Base-by-base conservation (phyloP, 2,329 filamentous ascomycete genomes). In the Penicillium sclerotiorum region DNA sequence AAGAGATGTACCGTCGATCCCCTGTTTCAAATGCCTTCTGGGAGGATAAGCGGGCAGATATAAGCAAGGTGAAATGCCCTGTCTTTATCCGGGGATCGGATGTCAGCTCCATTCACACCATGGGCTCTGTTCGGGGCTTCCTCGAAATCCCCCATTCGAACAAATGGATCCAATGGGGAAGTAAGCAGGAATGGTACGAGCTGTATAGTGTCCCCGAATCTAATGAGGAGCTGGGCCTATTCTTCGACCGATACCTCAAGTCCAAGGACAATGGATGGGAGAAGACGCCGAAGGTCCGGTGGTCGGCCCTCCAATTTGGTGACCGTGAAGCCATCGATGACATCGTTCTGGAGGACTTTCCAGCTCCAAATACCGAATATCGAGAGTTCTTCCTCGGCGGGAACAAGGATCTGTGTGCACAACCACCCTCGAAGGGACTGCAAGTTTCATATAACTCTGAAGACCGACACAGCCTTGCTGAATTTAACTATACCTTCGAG, bases 231-330 rank as follows among this genome's bases (percentile, higher is more conserved):
- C 62, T 79, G 1, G 56, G 60, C 8, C 21, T 17, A 25, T 80
- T 76, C 62, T 79, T 79, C 47, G 76, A 79, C 45, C 60, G 58
- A 3, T 80, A 73, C 49, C 63, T 79, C 9, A 75, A 72, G 35
- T 72, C 63, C 0, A 61, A 64, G 1, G 49, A 73, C 0, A 80
- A 80, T 45, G 73, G 59, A 9, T 80, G 74, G 75, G 73, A 77
- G 52, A 65, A 71, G 39, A 80, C 75, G 0, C 74, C 77, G 1
- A 67, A 66, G 28, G 73, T 80, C 5, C 69, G 76, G 5, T 73
- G 68, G 64, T 71, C 74, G 2, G 63, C 69, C 0, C 58, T 78
- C 20, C 65, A 68, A 33, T 74, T 73, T 30, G 70, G 70, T 8
- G 62, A 61, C 21, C 43, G 51, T 2, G 55, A 58, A 67, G 50